Conservation (phyloP, 2,329 filamentous ascomycete genomes). For the Aureobasidium sp. region DNA sequence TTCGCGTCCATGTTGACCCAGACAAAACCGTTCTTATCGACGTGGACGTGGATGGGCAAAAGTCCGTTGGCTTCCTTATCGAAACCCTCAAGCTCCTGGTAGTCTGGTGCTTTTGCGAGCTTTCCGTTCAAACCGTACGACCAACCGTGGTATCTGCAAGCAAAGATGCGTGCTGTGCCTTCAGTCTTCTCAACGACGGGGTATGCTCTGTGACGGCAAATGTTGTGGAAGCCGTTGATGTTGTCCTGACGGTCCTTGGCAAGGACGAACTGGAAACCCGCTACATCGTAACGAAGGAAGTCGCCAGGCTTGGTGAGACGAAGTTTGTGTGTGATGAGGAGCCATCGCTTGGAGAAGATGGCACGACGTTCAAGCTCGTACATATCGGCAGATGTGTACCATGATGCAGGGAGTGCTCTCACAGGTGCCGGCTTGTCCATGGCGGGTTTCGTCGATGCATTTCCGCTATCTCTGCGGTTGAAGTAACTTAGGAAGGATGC, state of each 20-base stretch:
- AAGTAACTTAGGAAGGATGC: conserved; percentile 10
- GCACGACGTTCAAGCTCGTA: conserved; percentile 38
- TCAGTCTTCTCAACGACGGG: conserved; percentile 45
- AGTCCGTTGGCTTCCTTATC: conserved; percentile 48
- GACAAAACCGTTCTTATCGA: conserved; percentile 47
- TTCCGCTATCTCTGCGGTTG: conserved; percentile 11
- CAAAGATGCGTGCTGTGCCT: conserved; percentile 45
- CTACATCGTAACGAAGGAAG: conserved; percentile 47
- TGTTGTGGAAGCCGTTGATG: conserved; percentile 54
- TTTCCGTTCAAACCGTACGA: conserved; percentile 50
- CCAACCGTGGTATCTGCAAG: conserved; percentile 56
- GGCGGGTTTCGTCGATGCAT: not conserved
- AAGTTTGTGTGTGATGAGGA: conserved; percentile 45
- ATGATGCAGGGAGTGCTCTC: conserved; percentile 33
- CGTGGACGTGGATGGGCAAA: conserved; percentile 45
- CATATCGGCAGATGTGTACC: conserved; percentile 35
- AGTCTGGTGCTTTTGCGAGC: conserved; percentile 52
- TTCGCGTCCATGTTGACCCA: conserved; percentile 48
- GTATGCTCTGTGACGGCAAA: conserved; percentile 54
- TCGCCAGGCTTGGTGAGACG: conserved; percentile 45
- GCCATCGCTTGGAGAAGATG: conserved; percentile 46
- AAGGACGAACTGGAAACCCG: conserved; percentile 49
- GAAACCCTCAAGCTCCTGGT: conserved; percentile 48
- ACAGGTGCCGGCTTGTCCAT: not conserved
- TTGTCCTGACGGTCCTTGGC: conserved; percentile 41